These are phyloP conservation scores for Clavispora santaluciae DNA, from an alignment of 805 yeast genomes.

Conservation along the genomic window DNA sequence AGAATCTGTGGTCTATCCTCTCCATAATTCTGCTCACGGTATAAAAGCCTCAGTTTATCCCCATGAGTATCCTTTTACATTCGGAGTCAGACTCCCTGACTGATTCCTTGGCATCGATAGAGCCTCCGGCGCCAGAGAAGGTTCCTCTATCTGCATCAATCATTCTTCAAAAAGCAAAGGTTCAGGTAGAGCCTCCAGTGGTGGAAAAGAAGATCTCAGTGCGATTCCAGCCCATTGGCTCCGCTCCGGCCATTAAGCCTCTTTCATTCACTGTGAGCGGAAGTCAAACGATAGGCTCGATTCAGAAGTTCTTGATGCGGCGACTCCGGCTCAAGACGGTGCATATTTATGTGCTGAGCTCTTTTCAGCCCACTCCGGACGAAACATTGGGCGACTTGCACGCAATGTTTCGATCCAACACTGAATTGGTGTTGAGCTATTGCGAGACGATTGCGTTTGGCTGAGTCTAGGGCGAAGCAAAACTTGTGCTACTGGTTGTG, in stretches of 20 bases:
- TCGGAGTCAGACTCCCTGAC: constrained; percentile 6
- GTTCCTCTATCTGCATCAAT: constrained; percentile 9
- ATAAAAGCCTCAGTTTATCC: no score
- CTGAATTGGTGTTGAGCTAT: constrained; percentile 35
- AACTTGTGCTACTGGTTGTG: no score
- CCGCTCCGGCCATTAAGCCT: constrained; percentile 48
- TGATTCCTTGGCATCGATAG: constrained; percentile 2
- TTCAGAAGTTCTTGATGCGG: constrained; percentile 39
- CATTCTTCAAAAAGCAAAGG: neutral
- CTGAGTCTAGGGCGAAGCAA: constrained; percentile 1
- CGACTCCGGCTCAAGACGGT: constrained; percentile 14
- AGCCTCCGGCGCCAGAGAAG: constrained; percentile 4
- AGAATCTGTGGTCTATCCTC: no score
- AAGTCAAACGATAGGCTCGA: constrained; percentile 43
- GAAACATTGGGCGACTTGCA: constrained; percentile 32
- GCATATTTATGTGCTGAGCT: constrained; percentile 34
- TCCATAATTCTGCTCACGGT: no score
- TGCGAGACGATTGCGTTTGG: constrained; percentile 41
- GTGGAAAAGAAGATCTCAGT: constrained; percentile 36
- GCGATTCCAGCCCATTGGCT: constrained; percentile 58
- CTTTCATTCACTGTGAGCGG: constrained; percentile 45
- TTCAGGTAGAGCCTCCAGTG: neutral
- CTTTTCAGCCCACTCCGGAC: constrained; percentile 40
- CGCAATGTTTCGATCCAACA: constrained; percentile 25
- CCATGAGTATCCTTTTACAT: constrained; percentile 9